These are phyloP conservation scores for Kodamaea lidongshanica DNA, from an alignment of 805 yeast genomes.

Conservation along the genomic window DNA sequence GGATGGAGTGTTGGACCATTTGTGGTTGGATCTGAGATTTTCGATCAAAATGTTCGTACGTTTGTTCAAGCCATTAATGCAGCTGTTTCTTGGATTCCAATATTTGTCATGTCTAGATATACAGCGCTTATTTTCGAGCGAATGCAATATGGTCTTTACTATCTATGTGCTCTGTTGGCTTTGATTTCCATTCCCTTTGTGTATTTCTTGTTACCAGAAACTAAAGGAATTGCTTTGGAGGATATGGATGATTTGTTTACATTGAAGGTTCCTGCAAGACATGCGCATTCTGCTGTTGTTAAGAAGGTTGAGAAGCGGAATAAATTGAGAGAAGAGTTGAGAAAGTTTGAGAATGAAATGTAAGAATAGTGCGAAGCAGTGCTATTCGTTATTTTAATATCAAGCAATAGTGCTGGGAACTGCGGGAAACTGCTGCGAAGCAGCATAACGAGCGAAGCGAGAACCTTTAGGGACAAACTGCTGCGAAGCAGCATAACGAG, in stretches of 20 bases:
- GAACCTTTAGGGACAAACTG: no score
- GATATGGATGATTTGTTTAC: slow-evolving; percentile 26
- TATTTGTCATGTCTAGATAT: slow-evolving; percentile 31
- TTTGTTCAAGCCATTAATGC: slow-evolving; percentile 37
- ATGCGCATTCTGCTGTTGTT: slow-evolving; percentile 18
- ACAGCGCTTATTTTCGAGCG: slow-evolving; percentile 29
- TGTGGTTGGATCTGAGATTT: slow-evolving; percentile 35
- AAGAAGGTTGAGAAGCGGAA: no score
- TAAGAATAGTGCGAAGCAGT: no score
- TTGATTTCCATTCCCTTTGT: slow-evolving; percentile 31
- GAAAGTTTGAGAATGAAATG: no score
- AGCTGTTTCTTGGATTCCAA: slow-evolving; percentile 36
- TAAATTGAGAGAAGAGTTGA: no score
- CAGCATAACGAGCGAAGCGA: no score
- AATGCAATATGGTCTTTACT: slow-evolving; percentile 34
- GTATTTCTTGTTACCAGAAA: slow-evolving; percentile 33
- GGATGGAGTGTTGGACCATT: slow-evolving; percentile 40
- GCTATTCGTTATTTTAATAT: no score
- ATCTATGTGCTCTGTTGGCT: slow-evolving; percentile 31
- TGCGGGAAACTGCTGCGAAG: no score
- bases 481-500: no score
- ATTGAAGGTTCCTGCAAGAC: slow-evolving; percentile 15
- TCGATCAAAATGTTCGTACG: slow-evolving; percentile 35
- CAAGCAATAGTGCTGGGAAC: no score
- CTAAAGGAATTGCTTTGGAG: slow-evolving; percentile 31